These are phyloP conservation scores for Ricinus communis DNA, from an alignment of 345 rosid species.

Conservation along the genomic window DNA sequence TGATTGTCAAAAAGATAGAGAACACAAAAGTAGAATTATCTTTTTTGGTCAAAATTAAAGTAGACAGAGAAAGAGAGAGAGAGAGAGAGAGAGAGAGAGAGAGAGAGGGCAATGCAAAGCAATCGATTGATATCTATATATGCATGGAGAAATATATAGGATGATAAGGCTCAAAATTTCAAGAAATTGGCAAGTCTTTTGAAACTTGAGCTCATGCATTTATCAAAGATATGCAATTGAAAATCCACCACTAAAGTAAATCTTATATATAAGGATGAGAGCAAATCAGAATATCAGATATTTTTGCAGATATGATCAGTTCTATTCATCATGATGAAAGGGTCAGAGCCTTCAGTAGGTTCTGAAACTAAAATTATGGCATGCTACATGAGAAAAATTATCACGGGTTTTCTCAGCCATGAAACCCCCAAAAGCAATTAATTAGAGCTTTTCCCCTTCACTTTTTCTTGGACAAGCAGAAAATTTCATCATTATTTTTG, in stretches of 20 bases:
- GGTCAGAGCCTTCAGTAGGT: slow-evolving; percentile 40
- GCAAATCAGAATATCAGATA: slow-evolving; percentile 34
- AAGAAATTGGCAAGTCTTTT: slow-evolving; percentile 23
- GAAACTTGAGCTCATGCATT: slow-evolving; percentile 33
- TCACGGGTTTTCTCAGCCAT: slow-evolving; percentile 28
- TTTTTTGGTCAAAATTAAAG: slow-evolving; percentile 36
- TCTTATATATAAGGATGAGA: too few relatives aligned
- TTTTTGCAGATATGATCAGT: slow-evolving; percentile 38
- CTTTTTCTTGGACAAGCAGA: slow-evolving; percentile 23
- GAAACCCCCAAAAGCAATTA: slow-evolving; percentile 18
- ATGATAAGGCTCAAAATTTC: slow-evolving; percentile 26
- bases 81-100: too few relatives aligned
- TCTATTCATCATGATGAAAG: slow-evolving; percentile 36
- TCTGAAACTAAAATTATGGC: slow-evolving; percentile 36
- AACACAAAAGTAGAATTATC: slow-evolving; percentile 23
- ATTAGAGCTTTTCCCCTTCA: not conserved
- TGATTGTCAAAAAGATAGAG: slow-evolving; percentile 25
- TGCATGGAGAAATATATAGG: slow-evolving; percentile 36
- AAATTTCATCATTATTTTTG: slow-evolving; percentile 29
- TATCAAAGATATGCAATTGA: slow-evolving; percentile 28
- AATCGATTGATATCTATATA: slow-evolving; percentile 21
- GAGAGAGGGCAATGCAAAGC: too few relatives aligned
- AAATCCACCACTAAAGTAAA: not conserved
- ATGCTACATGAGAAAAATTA: slow-evolving; percentile 21
- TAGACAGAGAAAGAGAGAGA: slow-evolving; percentile 21